Conservation (phyloP, 2,329 filamentous ascomycete genomes). For the Hymenoscyphus fructigenus region DNA sequence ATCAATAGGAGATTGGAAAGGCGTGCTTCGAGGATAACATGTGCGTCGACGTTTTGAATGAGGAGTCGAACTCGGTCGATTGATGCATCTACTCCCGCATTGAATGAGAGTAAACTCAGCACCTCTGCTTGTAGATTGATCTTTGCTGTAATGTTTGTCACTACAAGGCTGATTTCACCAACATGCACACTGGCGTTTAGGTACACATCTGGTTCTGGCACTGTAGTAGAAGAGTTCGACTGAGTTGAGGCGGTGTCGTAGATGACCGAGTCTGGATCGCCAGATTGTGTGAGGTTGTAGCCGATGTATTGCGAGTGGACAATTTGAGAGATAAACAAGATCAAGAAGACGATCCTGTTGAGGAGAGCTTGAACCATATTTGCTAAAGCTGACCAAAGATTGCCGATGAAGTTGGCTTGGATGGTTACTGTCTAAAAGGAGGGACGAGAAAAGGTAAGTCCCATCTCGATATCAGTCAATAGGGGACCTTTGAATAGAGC, state of each 20-base stretch:
- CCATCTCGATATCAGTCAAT: slow-evolving; percentile 7
- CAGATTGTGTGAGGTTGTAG: slow-evolving; percentile 52
- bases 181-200: slow-evolving; percentile 59
- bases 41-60: slow-evolving; percentile 59
- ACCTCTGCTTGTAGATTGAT: slow-evolving; percentile 61
- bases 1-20: slow-evolving; percentile 59
- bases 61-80: slow-evolving; percentile 56
- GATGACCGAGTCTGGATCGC: slow-evolving; percentile 49
- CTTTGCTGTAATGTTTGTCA: slow-evolving; percentile 60
- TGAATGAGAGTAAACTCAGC: slow-evolving; percentile 57
- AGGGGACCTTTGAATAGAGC: neutral
- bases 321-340: slow-evolving; percentile 15
- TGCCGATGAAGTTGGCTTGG: neutral
- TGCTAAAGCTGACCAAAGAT: neutral
- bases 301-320: slow-evolving; percentile 47
- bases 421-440: slow-evolving; percentile 2
- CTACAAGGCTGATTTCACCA: slow-evolving; percentile 57
- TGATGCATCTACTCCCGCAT: slow-evolving; percentile 58
- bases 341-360: slow-evolving; percentile 1
- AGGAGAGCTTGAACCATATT: slow-evolving; percentile 1
- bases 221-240: slow-evolving; percentile 43
- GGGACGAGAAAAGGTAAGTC: neutral
- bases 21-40: slow-evolving; percentile 58
- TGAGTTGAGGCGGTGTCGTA: slow-evolving; percentile 55
- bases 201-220: slow-evolving; percentile 55